Conservation (phyloP, 1,139 yeast genomes). For the Magnusiomyces clavatus region DNA sequence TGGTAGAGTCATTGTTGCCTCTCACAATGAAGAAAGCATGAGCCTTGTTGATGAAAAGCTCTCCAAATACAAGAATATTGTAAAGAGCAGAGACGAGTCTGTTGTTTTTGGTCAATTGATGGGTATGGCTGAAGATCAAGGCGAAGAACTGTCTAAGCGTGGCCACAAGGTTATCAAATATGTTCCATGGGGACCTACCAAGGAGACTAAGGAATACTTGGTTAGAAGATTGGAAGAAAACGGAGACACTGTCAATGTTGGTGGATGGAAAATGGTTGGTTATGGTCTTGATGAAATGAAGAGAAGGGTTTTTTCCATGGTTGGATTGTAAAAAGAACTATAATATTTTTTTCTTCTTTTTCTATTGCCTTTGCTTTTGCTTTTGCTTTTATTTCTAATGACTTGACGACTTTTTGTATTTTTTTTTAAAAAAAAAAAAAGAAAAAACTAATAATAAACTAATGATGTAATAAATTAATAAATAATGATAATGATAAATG, state of each 20-base stretch:
- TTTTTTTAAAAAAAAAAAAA: not conserved
- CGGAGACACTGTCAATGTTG: slow-evolving; percentile 93
- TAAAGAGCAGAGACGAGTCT: slow-evolving; percentile 28
- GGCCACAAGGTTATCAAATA: slow-evolving; percentile 77
- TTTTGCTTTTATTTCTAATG: not conserved
- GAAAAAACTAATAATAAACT: no score
- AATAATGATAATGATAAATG: no score
- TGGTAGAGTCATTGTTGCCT: slow-evolving; percentile 87
- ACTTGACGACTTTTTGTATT: not conserved
- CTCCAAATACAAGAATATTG: slow-evolving; percentile 22
- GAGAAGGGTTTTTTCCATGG: slow-evolving; percentile 33
- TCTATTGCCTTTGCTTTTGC: not conserved
- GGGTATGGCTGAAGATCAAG: slow-evolving; percentile 93
- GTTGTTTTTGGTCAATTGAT: slow-evolving; percentile 84
- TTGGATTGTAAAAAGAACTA: not conserved
- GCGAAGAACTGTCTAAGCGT: slow-evolving; percentile 60
- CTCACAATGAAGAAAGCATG: slow-evolving; percentile 82
- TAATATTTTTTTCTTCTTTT: not conserved
- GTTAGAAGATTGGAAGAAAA: slow-evolving; percentile 91
- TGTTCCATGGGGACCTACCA: slow-evolving; percentile 98
- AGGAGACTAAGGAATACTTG: slow-evolving; percentile 86
- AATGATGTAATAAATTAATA: no score
- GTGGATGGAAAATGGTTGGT: slow-evolving; percentile 69
- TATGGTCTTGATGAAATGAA: slow-evolving; percentile 43
- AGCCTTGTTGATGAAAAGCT: slow-evolving; percentile 58